Evolutionary conservation across 306 rosid species (phyloP), one percentile per base, ranked within the genome.

Genomic region (Styphnolobium japonicum): DNA sequence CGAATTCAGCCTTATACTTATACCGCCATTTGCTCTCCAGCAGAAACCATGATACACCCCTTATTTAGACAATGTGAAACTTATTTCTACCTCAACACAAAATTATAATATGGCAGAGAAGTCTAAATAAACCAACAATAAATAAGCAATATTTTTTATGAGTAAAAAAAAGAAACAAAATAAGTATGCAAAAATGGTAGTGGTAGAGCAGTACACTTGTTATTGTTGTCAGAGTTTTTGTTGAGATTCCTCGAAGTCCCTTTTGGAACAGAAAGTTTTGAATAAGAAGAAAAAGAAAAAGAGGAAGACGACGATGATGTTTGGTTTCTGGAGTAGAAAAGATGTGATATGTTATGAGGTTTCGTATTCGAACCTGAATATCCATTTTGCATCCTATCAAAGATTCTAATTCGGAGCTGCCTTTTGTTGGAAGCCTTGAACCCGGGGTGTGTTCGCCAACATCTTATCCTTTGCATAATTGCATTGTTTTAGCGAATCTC

Each of bases 331-430:
- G 85, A 63, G 53, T 43, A 63, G 83, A 79, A 79, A 10, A 11
- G 42, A 48, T 46, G 85, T 23, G 88, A 82, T n/a, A 60, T 15
- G n/a, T n/a, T n/a, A n/a, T n/a, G n/a, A n/a, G n/a, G 83, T 62
- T 79, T 84, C 88, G 88, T 56, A 85, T 15, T 66, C 90, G 84
- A 74, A 80, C 82, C 60, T 84, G 87, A 86, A 82, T 70, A 82
- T 89, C 89, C 90, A 89, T 84, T 27, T 61, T 19, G 77, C 61
- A 74, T 43, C 43, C n/a, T 19, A 49, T 10, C 21, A 5, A 76
- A 33, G 79, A 62, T 67, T 73, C 64, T 43, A 31, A 67, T 22
- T 6, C 36, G 27, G 16, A 66, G 27, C 29, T 39, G 34, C 51
- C 51, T 21, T 34, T 29, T 23, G 49, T 36, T 25, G 37, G 31